Base-by-base conservation (phyloP, 2,329 filamentous ascomycete species). In the Claviceps citrina region DNA sequence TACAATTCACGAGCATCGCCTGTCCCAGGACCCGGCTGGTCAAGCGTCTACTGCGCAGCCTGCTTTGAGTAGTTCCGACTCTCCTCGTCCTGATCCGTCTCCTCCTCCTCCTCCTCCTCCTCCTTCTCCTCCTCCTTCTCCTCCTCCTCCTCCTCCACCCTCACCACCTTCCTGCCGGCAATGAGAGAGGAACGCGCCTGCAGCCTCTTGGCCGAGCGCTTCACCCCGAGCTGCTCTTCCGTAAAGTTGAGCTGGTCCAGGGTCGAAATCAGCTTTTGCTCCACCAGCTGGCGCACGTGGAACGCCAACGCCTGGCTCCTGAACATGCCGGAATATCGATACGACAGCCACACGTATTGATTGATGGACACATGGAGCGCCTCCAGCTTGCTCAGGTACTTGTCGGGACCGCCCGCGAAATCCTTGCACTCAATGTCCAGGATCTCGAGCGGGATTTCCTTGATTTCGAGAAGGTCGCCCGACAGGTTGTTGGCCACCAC, bases 291-390 rank as follows among this genome's bases (percentile, higher is more conserved):
- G 54, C 94, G 93, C 36, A 84, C 75, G 54, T 94, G 78, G 47
- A 83, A 80, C 0, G 84, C 86, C 32, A 94, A 66, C 1, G 66
- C 66, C 50, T 89, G 75, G 47, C 79, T 83, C 5, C 66, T 71
- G 57, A 95, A 93, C 38, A 93, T 70, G 36, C 84, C 83, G 3
- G 76, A 69, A 57, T 89, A 93, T 6, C 89, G 79, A 59, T 89
- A 96, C 50, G 83, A 89, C 13, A 98, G 68, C 91, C 91, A 98
- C 2, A 93, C 69, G 55, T 96, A 98, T 35, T 87, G 64, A 33
- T 89, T 84, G 28, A 98, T 65, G 22, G 76, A 68, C 51, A 84
- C 83, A 62, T 98, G 91, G 13, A 98, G 67, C 3, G 64, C 58
- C 57, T 98, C 91, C 16, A 96, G 65, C 7, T 67, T 61, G 40